Base-by-base conservation (phyloP, 2,329 filamentous ascomycete species). In the Davidsoniella neocaledoniae region DNA sequence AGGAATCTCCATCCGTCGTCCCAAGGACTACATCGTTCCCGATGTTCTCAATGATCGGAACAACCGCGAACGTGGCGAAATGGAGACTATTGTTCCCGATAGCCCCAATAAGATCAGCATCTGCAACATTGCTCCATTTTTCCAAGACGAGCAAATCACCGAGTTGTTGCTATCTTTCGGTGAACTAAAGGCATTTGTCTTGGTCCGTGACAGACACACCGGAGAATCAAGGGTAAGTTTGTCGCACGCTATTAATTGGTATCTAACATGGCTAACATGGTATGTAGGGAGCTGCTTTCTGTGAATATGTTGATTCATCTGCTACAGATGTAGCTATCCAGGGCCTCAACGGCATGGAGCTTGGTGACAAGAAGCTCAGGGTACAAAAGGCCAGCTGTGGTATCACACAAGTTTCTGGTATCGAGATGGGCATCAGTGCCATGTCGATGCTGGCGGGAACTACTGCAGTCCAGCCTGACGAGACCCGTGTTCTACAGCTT, bases 381-480 rank as follows among this genome's bases (percentile, higher is more conserved):
- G 87, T 95, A 36, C 72, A 77, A 56, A 86, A 88, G 60, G 93
- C 91, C 26, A 94, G 88, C 64, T 84, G 95, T 56, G 91, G 91
- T 57, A 81, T 86, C 54, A 90, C 87, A n/a, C 91, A 98, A 63
- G 87, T 87, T 19, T 74, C 85, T 43, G 87, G 87, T 55, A 76
- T 94, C 39, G 91, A 98, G 60, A 93, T 95, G 74, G 86, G 90
- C 50, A 90, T 98, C 55, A 93, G 91, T 58, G 91, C 91, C 55
- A 96, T 98, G 80, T 94, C 88, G 46, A 87, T 95, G 76, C 83
- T 98, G 58, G 91, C 91, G 37, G 88, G 90, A 52, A 94, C 91
- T 17, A 86, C 81, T 2, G 83, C 84, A 37, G 74, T 74, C 50
- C 83, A 88, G 53, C 71, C 83, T 33, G 87, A 94, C 57, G 79